A percentile compares a stretch with the other conserved stretches of the same genome.
Evolutionary conservation across 1,139 yeast species (phyloP).

Genomic region (Arxiozyma slooffiae): DNA sequence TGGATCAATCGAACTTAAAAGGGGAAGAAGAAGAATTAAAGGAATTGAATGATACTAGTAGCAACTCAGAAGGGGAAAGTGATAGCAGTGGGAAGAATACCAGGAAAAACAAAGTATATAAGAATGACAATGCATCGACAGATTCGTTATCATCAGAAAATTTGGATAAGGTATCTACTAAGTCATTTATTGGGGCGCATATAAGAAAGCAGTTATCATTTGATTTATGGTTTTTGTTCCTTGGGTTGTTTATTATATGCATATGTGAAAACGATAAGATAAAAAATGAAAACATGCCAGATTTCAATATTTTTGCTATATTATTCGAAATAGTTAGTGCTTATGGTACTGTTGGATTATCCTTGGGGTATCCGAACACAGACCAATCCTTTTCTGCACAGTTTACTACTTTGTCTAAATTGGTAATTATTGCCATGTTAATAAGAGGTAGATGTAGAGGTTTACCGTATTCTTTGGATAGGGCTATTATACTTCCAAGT

Average conservation of each 20-base stretch:
- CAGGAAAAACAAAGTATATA: neutral
- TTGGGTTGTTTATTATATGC: conserved; percentile 77
- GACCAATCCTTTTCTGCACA: conserved; percentile 65
- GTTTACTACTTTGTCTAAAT: conserved; percentile 63
- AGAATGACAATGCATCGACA: neutral
- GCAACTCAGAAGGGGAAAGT: conserved; percentile 10
- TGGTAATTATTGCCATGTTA: conserved; percentile 80
- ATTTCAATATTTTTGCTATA: conserved; percentile 59
- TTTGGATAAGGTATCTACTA: conserved; percentile 35
- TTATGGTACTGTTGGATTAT: conserved; percentile 89
- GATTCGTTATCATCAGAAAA: neutral
- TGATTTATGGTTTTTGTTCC: conserved; percentile 85
- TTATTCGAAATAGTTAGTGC: conserved; percentile 89
- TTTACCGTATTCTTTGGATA: conserved; percentile 79
- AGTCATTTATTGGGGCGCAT: conserved; percentile 75
- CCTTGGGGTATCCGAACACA: conserved; percentile 65
- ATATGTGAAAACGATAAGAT: conserved; percentile 69
- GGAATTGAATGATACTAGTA: conserved; percentile 18
- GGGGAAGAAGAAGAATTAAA: conserved; percentile 18
- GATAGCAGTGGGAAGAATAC: neutral
- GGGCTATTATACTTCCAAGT: conserved; percentile 82
- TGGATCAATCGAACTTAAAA: conserved; percentile 28
- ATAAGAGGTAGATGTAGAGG: conserved; percentile 57
- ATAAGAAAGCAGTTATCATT: conserved; percentile 82
- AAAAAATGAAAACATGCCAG: conserved; percentile 34